Evolutionary conservation across 1,284 basidiomycete genomes (phyloP).

Genomic region (Rhodotorula glutinis): DNA sequence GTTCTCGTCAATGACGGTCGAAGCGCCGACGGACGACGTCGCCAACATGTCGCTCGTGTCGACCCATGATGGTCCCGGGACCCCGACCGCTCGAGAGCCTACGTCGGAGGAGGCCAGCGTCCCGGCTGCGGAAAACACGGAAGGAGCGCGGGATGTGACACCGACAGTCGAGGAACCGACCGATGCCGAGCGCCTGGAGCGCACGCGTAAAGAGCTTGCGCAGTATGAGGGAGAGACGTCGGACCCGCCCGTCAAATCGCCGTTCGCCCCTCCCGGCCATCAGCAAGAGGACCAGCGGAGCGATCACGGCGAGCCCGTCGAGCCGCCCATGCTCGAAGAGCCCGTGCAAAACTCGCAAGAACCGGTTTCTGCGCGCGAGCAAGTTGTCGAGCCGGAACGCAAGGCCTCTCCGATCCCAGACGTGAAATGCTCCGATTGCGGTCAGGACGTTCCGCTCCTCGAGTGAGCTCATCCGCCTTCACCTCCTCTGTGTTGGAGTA

Average conservation of each 20-base stretch:
- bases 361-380: background rate
- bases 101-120: background rate
- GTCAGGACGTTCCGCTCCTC: slow-evolving; percentile 30
- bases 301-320: slow-evolving; percentile 9
- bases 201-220: slow-evolving; percentile 18
- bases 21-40: slow-evolving; percentile 24
- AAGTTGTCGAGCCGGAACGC: slow-evolving; percentile 1
- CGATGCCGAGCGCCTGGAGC: slow-evolving; percentile 15
- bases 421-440: slow-evolving; percentile 42
- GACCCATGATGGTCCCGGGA: background rate
- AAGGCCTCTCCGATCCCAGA: slow-evolving; percentile 31
- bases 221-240: slow-evolving; percentile 28
- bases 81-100: background rate
- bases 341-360: background rate
- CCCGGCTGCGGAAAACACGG: background rate
- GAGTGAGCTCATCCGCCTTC: slow-evolving; percentile 12
- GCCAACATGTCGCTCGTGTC: slow-evolving; percentile 13
- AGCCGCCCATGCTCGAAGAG: slow-evolving; percentile 4
- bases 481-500: no score
- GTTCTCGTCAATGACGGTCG: slow-evolving; percentile 33
- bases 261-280: background rate
- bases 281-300: background rate
- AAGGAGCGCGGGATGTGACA: background rate
- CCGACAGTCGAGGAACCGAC: background rate
- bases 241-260: slow-evolving; percentile 18